phyloP scores from a whole-genome alignment of 495 filamentous ascomycete genomes.

The Cairneyella variabilis region DNA sequence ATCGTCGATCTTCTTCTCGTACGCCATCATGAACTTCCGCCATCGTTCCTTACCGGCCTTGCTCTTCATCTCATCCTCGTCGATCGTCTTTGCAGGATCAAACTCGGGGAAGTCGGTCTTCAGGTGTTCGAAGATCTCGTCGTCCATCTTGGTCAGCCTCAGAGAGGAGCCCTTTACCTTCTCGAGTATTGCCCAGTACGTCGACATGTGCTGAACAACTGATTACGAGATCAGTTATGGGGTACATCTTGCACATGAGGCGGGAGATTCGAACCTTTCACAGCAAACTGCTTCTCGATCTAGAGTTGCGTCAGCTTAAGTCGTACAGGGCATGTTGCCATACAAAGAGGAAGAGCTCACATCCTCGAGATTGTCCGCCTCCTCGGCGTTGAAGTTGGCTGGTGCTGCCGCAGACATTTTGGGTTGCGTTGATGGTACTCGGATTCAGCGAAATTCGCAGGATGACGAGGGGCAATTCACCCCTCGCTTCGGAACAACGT shows the following conservation, averaged over 20 bases:
- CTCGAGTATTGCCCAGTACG: constrained; percentile 95
- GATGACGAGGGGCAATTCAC: too few relatives aligned
- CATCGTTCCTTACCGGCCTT: constrained; percentile 93
- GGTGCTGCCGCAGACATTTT: constrained; percentile 29
- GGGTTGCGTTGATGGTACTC: too few relatives aligned
- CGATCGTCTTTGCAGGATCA: constrained; percentile 69
- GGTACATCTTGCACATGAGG: background rate
- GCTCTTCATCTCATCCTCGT: constrained; percentile 97
- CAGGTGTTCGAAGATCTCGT: constrained; percentile 90
- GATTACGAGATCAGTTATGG: constrained; percentile 17
- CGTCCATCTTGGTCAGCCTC: constrained; percentile 87
- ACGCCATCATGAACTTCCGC: constrained; percentile 91
- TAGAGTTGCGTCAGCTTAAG: constrained; percentile 32
- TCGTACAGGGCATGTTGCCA: background rate
- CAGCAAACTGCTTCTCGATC: constrained; percentile 99
- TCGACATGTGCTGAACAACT: constrained; percentile 93
- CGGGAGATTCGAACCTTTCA: constrained; percentile 67
- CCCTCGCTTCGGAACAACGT: too few relatives aligned
- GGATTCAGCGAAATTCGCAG: too few relatives aligned
- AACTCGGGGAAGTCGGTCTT: constrained; percentile 87
- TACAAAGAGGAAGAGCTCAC: constrained; percentile 38
- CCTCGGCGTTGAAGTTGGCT: constrained; percentile 57
- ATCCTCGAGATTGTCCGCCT: constrained; percentile 76
- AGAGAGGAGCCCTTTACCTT: constrained; percentile 79
- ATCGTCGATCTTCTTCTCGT: constrained; percentile 88